Conservation (phyloP, 2,329 filamentous ascomycete species). For the Xylaria sp. region DNA sequence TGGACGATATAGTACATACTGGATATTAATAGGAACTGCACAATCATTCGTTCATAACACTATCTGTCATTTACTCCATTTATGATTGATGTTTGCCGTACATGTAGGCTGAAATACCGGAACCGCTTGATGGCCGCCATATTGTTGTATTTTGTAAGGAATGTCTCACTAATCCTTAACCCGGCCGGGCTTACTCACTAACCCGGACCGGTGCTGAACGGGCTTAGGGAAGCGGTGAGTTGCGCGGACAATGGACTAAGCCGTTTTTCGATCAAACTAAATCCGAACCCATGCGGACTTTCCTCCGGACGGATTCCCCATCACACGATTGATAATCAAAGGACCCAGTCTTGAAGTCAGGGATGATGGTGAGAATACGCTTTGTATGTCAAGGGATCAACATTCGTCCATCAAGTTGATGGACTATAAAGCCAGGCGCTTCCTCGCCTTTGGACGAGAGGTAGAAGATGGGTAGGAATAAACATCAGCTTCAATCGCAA, state of each 20-base stretch:
- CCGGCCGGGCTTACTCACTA: constrained; percentile 13
- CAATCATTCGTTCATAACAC: not conserved
- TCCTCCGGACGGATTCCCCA: not conserved
- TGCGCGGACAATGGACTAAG: not conserved
- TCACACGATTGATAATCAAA: constrained; percentile 1
- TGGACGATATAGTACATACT: constrained; percentile 11
- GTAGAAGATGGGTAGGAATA: not conserved
- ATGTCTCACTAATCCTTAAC: constrained; percentile 17
- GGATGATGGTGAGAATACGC: not conserved
- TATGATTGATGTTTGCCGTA: no score
- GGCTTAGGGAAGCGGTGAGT: constrained; percentile 15
- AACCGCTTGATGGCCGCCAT: not conserved
- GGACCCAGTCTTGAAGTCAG: not conserved
- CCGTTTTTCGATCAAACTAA: not conserved
- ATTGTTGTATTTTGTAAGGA: constrained; percentile 13
- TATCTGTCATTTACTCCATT: no score
- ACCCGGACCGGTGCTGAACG: constrained; percentile 24
- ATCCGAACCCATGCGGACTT: not conserved
- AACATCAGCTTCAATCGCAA: not conserved
- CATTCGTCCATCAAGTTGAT: not conserved
- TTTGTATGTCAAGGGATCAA: not conserved
- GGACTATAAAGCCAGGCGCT: constrained; percentile 24
- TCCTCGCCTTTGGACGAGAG: not conserved
- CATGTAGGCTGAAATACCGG: not conserved
- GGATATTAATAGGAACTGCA: not conserved